Percentiles rank a stretch among this genome's conserved stretches.
phyloP scores from a whole-genome alignment of 2,329 filamentous ascomycete species.

The Aspergillus melleus region DNA sequence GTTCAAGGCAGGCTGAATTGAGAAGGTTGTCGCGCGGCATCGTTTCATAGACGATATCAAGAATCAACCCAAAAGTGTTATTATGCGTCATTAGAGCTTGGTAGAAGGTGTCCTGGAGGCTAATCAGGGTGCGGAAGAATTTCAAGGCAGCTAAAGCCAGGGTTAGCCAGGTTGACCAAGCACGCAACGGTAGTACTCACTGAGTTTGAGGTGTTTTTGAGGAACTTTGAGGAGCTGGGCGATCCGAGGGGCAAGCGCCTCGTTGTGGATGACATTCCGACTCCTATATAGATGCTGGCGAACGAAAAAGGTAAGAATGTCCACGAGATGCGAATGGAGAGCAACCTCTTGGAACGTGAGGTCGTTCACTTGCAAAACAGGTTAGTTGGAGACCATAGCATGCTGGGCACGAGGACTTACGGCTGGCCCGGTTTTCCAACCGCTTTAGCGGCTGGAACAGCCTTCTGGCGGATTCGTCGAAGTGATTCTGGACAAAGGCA shows the following conservation, averaged over 20 bases:
- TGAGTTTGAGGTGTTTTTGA: slow-evolving; percentile 90
- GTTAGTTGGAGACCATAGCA: slow-evolving; percentile 7
- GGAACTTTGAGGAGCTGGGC: slow-evolving; percentile 77
- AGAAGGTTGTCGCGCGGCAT: slow-evolving; percentile 91
- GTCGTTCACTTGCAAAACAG: slow-evolving; percentile 56
- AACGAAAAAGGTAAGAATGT: slow-evolving; percentile 91
- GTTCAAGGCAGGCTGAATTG: slow-evolving; percentile 88
- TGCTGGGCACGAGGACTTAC: slow-evolving; percentile 41
- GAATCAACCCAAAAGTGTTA: slow-evolving; percentile 76
- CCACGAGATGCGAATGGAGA: slow-evolving; percentile 87
- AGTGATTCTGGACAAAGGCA: slow-evolving; percentile 82
- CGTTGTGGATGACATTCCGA: slow-evolving; percentile 81
- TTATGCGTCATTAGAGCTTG: slow-evolving; percentile 80
- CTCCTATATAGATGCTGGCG: slow-evolving; percentile 82
- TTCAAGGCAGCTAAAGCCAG: slow-evolving; percentile 71
- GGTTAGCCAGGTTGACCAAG: too few relatives aligned
- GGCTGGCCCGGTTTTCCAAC: slow-evolving; percentile 63
- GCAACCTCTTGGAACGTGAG: slow-evolving; percentile 82
- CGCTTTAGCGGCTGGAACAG: slow-evolving; percentile 85
- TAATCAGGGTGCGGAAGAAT: slow-evolving; percentile 85
- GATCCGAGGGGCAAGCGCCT: slow-evolving; percentile 76
- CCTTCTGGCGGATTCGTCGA: slow-evolving; percentile 79
- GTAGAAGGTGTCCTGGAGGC: slow-evolving; percentile 88
- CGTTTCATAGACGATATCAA: slow-evolving; percentile 79
- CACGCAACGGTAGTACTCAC: slow-evolving; percentile 49